Evolutionary conservation across 176 grass and related monocot species (phyloP), one percentile per base, ranked within the genome.

Genomic region (Pontederia crassipes): DNA sequence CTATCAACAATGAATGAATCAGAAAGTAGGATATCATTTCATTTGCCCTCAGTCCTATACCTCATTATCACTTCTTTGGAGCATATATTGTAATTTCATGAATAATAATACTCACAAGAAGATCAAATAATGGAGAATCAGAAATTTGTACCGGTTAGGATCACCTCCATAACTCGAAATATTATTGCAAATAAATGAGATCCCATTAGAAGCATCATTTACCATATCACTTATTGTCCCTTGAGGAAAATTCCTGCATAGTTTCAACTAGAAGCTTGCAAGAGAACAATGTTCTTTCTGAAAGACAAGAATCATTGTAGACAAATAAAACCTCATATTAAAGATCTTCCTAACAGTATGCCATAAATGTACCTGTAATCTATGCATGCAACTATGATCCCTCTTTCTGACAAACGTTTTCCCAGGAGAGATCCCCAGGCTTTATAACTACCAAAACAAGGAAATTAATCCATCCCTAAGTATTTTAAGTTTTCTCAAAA

Each of bases 351-450:
- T 32, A 63, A 52, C 32, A n/a, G 35, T 52, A 54, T 57, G 58
- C 46, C 48, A 72, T 49, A 8, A 10, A 7, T 17, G 29, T 46
- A 98, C 93, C 93, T 87, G 61, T 98, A 98, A 83, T 98, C 93
- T 59, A 98, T 92, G 74, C 93, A 98, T 67, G 93, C 93, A 81
- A 98, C 93, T 78, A 98, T 86, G 48, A 92, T 79, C 83, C 82
- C 93, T 83, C 87, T 80, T 81, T 98, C 93, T 1, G 93, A 84
- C 61, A 98, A 78, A 62, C 93, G 72, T 72, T 72, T 91, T 32
- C 93, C 93, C 45, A 98, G 78, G 69, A 98, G 87, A 52, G 87
- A 49, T 83, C 87, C 93, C 93, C 93, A 98, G 58, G 93, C 93
- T 59, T 98, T 98, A 73, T 98, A 92, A 76, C 93, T 98, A 62